Evolutionary conservation across 352 stramenopile genomes (phyloP), one percentile per base, ranked within the genome.

Genomic region (Phytophthora crassamura): DNA sequence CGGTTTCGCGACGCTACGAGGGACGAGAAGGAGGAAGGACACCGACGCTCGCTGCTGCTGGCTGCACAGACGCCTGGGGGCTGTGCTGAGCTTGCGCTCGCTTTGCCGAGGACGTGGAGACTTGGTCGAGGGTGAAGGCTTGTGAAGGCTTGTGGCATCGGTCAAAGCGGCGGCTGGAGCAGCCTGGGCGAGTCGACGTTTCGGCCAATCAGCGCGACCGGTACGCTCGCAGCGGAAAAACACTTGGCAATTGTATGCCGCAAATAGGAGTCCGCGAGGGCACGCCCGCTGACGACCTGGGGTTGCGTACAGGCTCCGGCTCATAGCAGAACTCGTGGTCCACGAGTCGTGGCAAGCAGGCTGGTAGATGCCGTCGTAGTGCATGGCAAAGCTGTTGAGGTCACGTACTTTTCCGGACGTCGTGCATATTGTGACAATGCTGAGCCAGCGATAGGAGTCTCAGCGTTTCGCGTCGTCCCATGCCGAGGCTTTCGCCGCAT

Each of bases 51-150:
- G 34, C 49, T 67, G 59, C 47, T 57, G 59, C 32, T 62, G 33
- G 35, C 25, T 56, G 46, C 52, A 60, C 65, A 57, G 59, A 64
- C 49, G 64, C 58, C 58, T 62, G 58, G 49, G 38, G 38, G 57
- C 59, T 68, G 64, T 69, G 65, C 65, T 69, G 65, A 74, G 65
- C 65, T 74, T 36, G 48, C 53, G 66, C 66, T 70, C 66, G 60
- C 64, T 64, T 35, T 41, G 47, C 59, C 54, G 51, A 22, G 38
- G 18, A 52, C 59, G 57, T 69, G 59, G n/a, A 51, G 54, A 48
- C 30, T 64, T 55, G 40, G 40, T 35, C 43, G 43, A 39, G 35
- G 4, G 6, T 52, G 64, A 52, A 30, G 25, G 28, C 50, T 69
- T 50, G 33, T 66, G 64, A 46, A 43, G n/a, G n/a, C n/a, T n/a